Evolutionary conservation across 345 rosid species (phyloP).

Genomic region (Dipteronia sinensis): DNA sequence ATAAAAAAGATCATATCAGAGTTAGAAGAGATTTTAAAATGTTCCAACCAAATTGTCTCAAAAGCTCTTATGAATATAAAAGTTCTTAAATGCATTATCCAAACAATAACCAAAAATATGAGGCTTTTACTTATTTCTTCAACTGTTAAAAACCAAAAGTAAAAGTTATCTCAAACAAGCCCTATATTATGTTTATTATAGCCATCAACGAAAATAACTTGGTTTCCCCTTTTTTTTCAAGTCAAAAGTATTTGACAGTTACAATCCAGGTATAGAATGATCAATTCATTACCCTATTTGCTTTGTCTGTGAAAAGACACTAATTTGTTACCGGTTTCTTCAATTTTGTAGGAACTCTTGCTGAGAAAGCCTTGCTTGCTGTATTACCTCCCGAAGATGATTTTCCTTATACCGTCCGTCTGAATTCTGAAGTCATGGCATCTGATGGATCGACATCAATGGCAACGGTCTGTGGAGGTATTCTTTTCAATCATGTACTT

Average conservation of each 20-base stretch:
- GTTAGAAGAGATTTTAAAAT: no score
- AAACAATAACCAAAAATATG: no score
- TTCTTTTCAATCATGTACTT: slow-evolving; percentile 8
- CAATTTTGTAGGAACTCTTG: slow-evolving; percentile 74
- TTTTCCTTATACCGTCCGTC: slow-evolving; percentile 77
- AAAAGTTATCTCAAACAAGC: not conserved
- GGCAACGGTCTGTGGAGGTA: slow-evolving; percentile 99
- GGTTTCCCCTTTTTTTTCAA: not conserved
- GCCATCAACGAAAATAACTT: not conserved
- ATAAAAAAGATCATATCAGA: no score
- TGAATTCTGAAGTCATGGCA: slow-evolving; percentile 96
- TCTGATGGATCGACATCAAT: slow-evolving; percentile 99
- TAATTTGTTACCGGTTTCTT: slow-evolving; percentile 24
- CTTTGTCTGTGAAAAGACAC: not conserved
- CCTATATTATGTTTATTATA: not conserved
- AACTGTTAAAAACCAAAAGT: no score
- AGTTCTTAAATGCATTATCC: no score
- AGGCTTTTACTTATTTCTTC: no score
- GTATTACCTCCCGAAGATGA: slow-evolving; percentile 84
- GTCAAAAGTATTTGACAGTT: not conserved
- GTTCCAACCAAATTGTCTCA: no score
- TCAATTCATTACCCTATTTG: not conserved
- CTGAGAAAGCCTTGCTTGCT: slow-evolving; percentile 93
- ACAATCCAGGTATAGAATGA: not conserved
- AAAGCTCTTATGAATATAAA: no score